Conservation (phyloP, 148 eudicot species). For the Fagopyrum esculentum region DNA sequence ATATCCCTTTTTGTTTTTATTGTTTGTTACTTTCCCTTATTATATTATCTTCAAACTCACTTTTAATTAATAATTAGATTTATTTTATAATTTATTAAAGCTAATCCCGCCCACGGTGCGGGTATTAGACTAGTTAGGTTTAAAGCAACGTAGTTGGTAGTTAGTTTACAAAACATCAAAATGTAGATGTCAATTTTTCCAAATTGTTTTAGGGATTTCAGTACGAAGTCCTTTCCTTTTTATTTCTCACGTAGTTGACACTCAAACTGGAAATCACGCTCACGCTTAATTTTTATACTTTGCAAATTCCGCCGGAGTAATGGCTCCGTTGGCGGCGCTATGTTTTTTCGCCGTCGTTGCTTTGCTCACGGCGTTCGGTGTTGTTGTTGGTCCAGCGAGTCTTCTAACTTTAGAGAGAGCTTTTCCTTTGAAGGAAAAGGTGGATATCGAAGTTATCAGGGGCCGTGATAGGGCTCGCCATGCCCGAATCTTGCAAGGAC, state of each 20-base stretch:
- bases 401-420: conserved; percentile 49
- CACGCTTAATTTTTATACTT: background rate
- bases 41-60: too few relatives aligned
- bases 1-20: too few relatives aligned
- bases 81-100: too few relatives aligned
- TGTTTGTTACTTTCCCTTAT: too few relatives aligned
- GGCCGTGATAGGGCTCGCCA: conserved; percentile 66
- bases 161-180: too few relatives aligned
- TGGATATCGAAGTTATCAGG: conserved; percentile 45
- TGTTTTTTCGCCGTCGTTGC: background rate
- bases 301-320: background rate
- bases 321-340: conserved; percentile 11
- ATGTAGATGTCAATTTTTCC: too few relatives aligned
- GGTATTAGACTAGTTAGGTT: too few relatives aligned
- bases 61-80: too few relatives aligned
- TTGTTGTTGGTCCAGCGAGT: conserved; percentile 17
- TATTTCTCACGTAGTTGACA: background rate
- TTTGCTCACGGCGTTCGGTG: conserved; percentile 21
- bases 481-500: conserved; percentile 49
- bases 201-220: too few relatives aligned
- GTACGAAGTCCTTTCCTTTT: too few relatives aligned
- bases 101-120: too few relatives aligned
- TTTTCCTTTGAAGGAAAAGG: conserved; percentile 50
- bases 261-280: background rate
- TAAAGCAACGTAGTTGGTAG: too few relatives aligned